Evolutionary conservation across 1,284 basidiomycete species (phyloP), one percentile per base, ranked within the genome.

Genomic region (Pseudozyma flocculosa): DNA sequence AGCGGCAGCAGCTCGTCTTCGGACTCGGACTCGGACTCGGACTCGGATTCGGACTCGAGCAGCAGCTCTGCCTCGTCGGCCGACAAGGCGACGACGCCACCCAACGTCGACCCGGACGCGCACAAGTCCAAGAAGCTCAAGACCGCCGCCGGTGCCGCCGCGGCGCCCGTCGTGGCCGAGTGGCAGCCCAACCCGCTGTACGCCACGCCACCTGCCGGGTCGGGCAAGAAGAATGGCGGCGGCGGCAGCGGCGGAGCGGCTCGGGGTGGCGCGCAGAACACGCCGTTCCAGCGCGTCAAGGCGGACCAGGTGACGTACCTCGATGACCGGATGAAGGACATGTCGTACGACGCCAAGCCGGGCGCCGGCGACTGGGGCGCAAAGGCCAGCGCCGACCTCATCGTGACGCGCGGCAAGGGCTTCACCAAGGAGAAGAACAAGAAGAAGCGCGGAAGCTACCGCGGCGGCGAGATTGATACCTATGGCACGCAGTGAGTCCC

Each of bases 341-440:
- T 94, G 76, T 84, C 86, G 40, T 98, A 93, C 68, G 84, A 87
- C 45, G 85, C 87, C 30, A 88, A 88, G 53, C 86, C 83, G 2
- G 80, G 83, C 3, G 67, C 69, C 19, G 87, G 86, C 64, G 94
- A 96, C 76, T 98, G 95, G 75, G 94, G 94, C 29, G 87, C 87
- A 18, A 84, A 84, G 50, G 94, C 94, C 0, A 86, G 86, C 57
- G 83, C 84, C 43, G 94, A 97, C 79, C 81, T 98, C 55, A 88
- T 95, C 65, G 89, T 93, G 21, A 97, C 94, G 2, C 85, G 91
- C 7, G 94, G 94, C 13, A 88, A 89, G 43, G 90, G 90, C 9
- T 98, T 98, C 83, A 85, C 92, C 49, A 98, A 97, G 80, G 94
- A 96, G 82, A 97, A 98, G 82, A 97, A 96, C 82, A 98, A 98